Conservation (phyloP, 345 rosid genomes). For the Mangifera indica region DNA sequence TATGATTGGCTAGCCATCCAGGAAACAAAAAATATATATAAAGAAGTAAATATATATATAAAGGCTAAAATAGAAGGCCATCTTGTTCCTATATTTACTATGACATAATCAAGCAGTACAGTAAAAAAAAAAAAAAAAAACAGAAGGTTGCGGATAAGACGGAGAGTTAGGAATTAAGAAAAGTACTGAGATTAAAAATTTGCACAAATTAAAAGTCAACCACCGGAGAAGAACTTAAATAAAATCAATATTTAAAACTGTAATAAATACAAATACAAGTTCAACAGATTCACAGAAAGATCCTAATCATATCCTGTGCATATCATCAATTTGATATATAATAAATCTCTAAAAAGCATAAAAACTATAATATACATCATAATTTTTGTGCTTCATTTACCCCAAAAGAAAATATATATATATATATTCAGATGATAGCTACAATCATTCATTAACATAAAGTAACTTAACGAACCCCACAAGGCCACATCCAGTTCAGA, state of each 20-base stretch:
- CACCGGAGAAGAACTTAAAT: neutral
- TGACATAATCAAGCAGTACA: neutral
- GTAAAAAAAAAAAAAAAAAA: too few species aligned
- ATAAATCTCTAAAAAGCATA: neutral
- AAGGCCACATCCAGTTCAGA: conserved; percentile 20
- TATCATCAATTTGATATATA: conserved; percentile 4
- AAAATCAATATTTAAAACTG: neutral
- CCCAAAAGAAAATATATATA: neutral
- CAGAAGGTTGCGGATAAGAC: neutral
- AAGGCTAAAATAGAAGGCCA: neutral
- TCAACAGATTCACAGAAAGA: conserved; percentile 5
- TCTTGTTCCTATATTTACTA: too few species aligned
- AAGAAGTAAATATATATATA: too few species aligned
- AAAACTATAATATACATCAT: neutral
- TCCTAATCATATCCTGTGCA: neutral
- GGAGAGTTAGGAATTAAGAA: neutral
- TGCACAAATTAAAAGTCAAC: conserved; percentile 2
- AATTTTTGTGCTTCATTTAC: neutral
- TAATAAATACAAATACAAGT: conserved; percentile 3
- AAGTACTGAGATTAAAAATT: neutral
- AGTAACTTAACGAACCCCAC: conserved; percentile 23
- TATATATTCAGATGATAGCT: neutral
- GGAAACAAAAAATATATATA: neutral
- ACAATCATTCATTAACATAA: conserved; percentile 1
- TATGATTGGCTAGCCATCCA: neutral